These are phyloP conservation scores for Farysia itapuensis DNA, from an alignment of 1,284 basidiomycete species.

Conservation along the genomic window DNA sequence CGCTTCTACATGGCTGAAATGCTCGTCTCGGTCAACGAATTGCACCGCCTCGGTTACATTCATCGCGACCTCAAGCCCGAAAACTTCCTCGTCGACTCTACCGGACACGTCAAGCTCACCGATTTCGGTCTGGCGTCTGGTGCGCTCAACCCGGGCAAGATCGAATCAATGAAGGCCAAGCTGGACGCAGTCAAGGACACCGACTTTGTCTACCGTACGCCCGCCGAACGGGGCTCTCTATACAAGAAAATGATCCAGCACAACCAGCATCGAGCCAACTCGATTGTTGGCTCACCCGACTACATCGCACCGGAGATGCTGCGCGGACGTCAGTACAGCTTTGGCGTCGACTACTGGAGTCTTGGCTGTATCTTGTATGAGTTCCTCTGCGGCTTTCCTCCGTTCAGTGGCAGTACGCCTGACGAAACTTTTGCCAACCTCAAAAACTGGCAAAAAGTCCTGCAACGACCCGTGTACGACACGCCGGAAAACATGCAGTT, in stretches of 20 bases:
- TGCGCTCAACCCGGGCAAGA: constrained; percentile 88
- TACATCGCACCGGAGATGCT: constrained; percentile 82
- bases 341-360: constrained; percentile 97
- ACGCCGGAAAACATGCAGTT: constrained; percentile 95
- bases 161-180: constrained; percentile 92
- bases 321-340: constrained; percentile 89
- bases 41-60: constrained; percentile 57
- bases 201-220: constrained; percentile 84
- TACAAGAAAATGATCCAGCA: constrained; percentile 89
- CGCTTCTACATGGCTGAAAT: constrained; percentile 59
- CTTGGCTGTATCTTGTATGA: constrained; percentile 96
- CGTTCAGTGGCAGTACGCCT: constrained; percentile 90
- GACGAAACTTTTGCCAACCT: constrained; percentile 99
- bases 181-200: constrained; percentile 96
- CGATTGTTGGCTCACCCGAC: constrained; percentile 96
- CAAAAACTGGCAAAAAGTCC: constrained; percentile 91
- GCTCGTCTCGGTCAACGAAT: constrained; percentile 58
- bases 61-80: constrained; percentile 98
- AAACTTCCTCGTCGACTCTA: constrained; percentile 95
- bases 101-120: constrained; percentile 96
- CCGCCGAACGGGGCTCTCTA: constrained; percentile 89
- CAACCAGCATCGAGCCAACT: constrained; percentile 87
- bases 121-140: constrained; percentile 98
- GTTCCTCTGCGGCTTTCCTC: constrained; percentile 86
- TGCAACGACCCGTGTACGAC: constrained; percentile 90